A percentile compares a stretch with the other conserved stretches of the same genome.
Conservation (phyloP, 257 asterid genomes). For the Scutellaria galericulata region DNA sequence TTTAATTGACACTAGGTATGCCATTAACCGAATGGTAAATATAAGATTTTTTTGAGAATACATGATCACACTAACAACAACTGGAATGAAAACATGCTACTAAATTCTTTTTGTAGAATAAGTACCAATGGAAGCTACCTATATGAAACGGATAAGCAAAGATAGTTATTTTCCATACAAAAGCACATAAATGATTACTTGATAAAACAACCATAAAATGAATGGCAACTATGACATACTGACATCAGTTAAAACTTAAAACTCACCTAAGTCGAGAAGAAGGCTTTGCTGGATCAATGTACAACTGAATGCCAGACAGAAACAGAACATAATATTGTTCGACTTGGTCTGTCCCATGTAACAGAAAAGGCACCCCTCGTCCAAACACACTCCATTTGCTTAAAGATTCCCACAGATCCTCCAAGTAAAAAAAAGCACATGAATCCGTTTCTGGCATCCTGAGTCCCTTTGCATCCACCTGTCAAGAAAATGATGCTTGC, state of each 20-base stretch:
- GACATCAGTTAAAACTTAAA: conserved; percentile 33
- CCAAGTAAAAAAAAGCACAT: conserved; percentile 54
- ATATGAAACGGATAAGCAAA: conserved; percentile 9
- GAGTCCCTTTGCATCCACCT: conserved; percentile 48
- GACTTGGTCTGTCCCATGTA: conserved; percentile 52
- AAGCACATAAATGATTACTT: conserved; percentile 24
- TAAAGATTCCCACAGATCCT: conserved; percentile 73
- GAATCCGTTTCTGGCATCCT: conserved; percentile 44
- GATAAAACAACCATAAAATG: conserved; percentile 21
- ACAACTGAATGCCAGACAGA: conserved; percentile 84
- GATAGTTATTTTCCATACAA: conserved; percentile 7
- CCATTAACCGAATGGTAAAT: not conserved
- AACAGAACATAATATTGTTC: conserved; percentile 75
- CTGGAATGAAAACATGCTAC: not conserved
- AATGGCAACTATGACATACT: not conserved
- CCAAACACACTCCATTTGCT: conserved; percentile 69
- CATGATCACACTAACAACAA: not conserved
- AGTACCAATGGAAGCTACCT: not conserved
- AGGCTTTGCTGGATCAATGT: conserved; percentile 54
- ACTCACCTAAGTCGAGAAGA: conserved; percentile 52
- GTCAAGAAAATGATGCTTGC: conserved; percentile 34
- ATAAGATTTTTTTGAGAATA: not conserved
- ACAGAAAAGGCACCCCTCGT: conserved; percentile 65
- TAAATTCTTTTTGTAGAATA: not conserved
- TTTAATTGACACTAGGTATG: not conserved